phyloP scores from a whole-genome alignment of 73 alveolate genomes.

The Tetrahymena elliotti region DNA sequence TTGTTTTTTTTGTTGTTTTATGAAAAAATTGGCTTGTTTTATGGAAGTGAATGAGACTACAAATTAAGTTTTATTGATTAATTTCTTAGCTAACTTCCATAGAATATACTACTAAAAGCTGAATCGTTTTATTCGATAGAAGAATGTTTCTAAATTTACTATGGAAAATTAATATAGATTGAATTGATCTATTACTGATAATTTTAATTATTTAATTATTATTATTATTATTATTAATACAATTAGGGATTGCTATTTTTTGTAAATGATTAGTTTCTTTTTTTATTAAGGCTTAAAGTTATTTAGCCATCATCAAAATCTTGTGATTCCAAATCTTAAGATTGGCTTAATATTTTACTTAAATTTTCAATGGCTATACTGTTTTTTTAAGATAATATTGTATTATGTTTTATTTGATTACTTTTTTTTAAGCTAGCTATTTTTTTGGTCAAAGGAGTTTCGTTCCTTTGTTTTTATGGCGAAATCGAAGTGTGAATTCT shows the following conservation, averaged over 20 bases:
- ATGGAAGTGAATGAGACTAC: not conserved
- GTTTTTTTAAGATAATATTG: not conserved
- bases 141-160: not conserved
- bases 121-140: not conserved
- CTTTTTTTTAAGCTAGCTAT: not conserved
- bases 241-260: not conserved
- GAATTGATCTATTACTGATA: not conserved
- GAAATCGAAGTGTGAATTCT: not conserved
- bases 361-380: not conserved
- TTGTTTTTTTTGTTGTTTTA: too few relatives aligned
- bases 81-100: not conserved
- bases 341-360: not conserved
- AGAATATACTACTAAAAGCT: not conserved
- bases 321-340: not conserved
- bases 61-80: too few relatives aligned
- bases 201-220: too few relatives aligned
- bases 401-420: not conserved
- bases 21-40: too few relatives aligned
- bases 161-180: not conserved
- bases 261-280: not conserved
- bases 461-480: not conserved
- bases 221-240: too few relatives aligned
- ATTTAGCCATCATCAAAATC: not conserved
- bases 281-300: not conserved
- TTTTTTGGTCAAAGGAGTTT: not conserved